These are phyloP conservation scores for Quercus cerris DNA, from an alignment of 306 rosid genomes.

Conservation along the genomic window DNA sequence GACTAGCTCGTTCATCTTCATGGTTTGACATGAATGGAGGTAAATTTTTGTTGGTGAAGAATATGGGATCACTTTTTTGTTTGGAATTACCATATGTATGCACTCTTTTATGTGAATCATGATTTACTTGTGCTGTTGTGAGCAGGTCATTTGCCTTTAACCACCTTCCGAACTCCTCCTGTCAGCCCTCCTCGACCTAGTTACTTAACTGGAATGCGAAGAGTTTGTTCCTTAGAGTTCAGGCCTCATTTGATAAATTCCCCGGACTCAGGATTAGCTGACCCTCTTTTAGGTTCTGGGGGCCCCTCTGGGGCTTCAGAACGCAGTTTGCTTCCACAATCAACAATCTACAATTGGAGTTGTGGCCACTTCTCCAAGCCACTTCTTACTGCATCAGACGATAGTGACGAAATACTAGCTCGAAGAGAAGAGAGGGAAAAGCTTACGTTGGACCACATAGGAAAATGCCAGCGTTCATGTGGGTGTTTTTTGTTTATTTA, in stretches of 20 bases:
- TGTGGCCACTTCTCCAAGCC: conserved; percentile 97
- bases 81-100: background rate
- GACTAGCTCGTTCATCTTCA: conserved; percentile 88
- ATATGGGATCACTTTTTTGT: background rate
- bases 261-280: conserved; percentile 92
- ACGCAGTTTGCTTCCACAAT: conserved; percentile 86
- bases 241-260: conserved; percentile 83
- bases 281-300: conserved; percentile 80
- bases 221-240: conserved; percentile 90
- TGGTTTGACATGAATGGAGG: conserved; percentile 99
- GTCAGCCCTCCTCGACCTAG: conserved; percentile 96
- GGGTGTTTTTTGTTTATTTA: conserved; percentile 18
- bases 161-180: conserved; percentile 95
- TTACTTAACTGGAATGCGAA: conserved; percentile 83
- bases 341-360: conserved; percentile 92
- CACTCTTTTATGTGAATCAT: background rate
- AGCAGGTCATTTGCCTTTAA: conserved; percentile 78
- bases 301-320: conserved; percentile 64
- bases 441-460: conserved; percentile 81
- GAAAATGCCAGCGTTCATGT: conserved; percentile 93
- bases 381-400: conserved; percentile 69
- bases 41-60: conserved; percentile 24
- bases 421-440: conserved; percentile 95
- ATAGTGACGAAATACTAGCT: conserved; percentile 57
- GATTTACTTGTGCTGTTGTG: conserved; percentile 15